phyloP scores from a whole-genome alignment of 768 basidiomycete genomes.

The Serendipita sp. region DNA sequence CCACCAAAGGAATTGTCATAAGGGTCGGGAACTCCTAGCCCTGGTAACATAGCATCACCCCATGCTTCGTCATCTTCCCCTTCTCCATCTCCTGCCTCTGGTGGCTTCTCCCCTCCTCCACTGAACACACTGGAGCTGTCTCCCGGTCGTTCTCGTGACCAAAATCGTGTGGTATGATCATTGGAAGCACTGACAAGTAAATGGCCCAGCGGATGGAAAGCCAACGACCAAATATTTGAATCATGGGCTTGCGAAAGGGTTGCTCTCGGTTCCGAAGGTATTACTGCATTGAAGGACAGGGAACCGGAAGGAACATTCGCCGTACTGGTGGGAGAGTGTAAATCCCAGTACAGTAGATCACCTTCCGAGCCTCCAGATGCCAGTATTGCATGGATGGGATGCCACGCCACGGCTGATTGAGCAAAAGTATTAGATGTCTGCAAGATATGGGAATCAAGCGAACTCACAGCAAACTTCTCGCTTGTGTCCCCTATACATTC shows the following conservation, averaged over 20 bases:
- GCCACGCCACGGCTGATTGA: conserved; percentile 74
- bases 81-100: conserved; percentile 39
- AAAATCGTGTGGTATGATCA: conserved; percentile 98
- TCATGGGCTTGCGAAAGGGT: conserved; percentile 94
- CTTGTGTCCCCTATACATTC: conserved; percentile 86
- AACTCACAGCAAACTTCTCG: conserved; percentile 92
- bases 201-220: conserved; percentile 92
- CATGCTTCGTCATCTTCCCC: conserved; percentile 21
- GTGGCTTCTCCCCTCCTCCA: conserved; percentile 72
- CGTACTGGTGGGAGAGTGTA: conserved; percentile 29
- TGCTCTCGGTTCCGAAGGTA: conserved; percentile 48
- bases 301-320: conserved; percentile 27
- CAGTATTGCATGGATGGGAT: conserved; percentile 82
- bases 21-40: conserved; percentile 25
- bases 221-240: conserved; percentile 89
- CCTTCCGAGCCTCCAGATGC: conserved; percentile 93
- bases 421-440: background rate
- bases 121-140: conserved; percentile 63
- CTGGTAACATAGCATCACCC: conserved; percentile 60
- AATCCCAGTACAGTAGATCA: conserved; percentile 85
- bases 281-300: conserved; percentile 27
- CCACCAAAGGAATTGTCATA: background rate
- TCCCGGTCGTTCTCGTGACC: conserved; percentile 85
- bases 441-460: background rate
- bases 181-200: conserved; percentile 88